A percentile compares a stretch with the other conserved stretches of the same genome.
These are phyloP conservation scores for Juglanconis sp. DNA, from an alignment of 2,329 filamentous ascomycete species.

Conservation along the genomic window DNA sequence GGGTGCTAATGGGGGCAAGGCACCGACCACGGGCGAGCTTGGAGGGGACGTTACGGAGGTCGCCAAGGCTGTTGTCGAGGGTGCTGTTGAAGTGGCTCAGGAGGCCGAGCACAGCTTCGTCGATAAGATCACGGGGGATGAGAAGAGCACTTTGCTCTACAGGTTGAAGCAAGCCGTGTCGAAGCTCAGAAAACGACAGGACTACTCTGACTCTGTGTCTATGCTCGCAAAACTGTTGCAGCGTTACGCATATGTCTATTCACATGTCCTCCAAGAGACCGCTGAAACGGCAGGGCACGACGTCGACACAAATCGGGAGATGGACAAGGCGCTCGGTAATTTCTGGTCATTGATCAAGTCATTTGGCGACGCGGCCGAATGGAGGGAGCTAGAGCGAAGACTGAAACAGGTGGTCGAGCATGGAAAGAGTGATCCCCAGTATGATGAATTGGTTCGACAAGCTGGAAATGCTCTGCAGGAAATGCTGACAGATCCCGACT, in stretches of 20 bases:
- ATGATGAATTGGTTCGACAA: constrained; percentile 73
- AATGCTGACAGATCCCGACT: constrained; percentile 80
- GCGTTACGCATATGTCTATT: constrained; percentile 75
- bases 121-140: constrained; percentile 69
- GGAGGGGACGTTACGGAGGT: constrained; percentile 54
- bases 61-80: constrained; percentile 50
- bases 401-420: constrained; percentile 72
- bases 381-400: constrained; percentile 68
- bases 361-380: constrained; percentile 71
- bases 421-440: constrained; percentile 73
- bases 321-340: constrained; percentile 72
- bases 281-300: constrained; percentile 66
- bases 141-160: constrained; percentile 68
- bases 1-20: constrained; percentile 44
- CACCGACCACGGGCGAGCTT: constrained; percentile 61
- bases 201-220: constrained; percentile 85
- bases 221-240: constrained; percentile 72
- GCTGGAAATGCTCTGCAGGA: constrained; percentile 73
- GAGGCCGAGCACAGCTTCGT: constrained; percentile 68
- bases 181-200: constrained; percentile 70
- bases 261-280: constrained; percentile 66
- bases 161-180: constrained; percentile 74
- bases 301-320: constrained; percentile 67
- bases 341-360: constrained; percentile 79
- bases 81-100: constrained; percentile 47